phyloP scores from a whole-genome alignment of 169 alveolate species.

The Eimeria acervulina region DNA sequence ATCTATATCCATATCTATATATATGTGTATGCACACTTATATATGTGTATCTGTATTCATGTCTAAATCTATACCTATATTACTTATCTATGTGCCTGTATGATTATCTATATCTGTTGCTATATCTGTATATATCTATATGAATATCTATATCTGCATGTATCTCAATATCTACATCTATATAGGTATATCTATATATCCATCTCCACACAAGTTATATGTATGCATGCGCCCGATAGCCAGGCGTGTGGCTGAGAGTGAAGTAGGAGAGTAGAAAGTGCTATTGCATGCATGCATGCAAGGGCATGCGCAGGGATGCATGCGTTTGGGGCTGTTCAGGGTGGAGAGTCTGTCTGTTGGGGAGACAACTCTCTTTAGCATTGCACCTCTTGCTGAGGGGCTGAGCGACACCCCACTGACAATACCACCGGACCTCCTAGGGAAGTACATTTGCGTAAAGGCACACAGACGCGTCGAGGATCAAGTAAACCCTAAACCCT shows the following conservation, averaged over 20 bases:
- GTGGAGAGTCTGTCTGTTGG: constrained; percentile 54
- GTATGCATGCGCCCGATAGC: too few species aligned
- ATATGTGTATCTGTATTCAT: too few species aligned
- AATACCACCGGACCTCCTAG: constrained; percentile 37
- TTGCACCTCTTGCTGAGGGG: neutral
- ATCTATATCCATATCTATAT: too few species aligned
- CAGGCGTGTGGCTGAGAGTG: too few species aligned
- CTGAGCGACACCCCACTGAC: neutral
- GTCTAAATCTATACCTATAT: neutral
- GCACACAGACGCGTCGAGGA: constrained; percentile 70
- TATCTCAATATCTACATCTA: too few species aligned
- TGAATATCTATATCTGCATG: too few species aligned
- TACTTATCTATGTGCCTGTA: neutral
- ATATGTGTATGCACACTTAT: neutral
- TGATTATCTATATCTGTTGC: too few species aligned
- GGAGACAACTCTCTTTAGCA: neutral
- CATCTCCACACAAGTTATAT: too few species aligned
- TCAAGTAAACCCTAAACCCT: constrained; percentile 34
- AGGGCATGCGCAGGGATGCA: too few species aligned
- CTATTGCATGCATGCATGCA: too few species aligned
- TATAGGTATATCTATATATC: neutral
- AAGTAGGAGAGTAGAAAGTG: too few species aligned
- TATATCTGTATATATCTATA: too few species aligned
- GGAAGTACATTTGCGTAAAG: constrained; percentile 44
- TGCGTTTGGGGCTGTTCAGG: neutral